These are phyloP conservation scores for Kuraishia hungarica DNA, from an alignment of 805 yeast genomes.

Conservation along the genomic window DNA sequence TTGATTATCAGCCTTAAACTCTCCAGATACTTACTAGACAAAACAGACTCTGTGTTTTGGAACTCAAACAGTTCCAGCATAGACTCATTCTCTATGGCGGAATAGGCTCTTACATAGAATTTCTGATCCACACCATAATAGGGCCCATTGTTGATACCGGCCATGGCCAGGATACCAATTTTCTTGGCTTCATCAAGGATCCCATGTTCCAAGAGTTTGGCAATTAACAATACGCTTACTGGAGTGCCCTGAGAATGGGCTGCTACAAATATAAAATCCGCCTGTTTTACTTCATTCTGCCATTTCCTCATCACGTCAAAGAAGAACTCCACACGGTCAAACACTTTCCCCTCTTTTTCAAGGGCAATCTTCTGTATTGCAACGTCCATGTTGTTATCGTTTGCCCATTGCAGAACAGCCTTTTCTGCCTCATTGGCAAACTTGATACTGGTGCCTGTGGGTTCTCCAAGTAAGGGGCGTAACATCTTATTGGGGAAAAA, in stretches of 20 bases:
- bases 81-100: conserved; percentile 85
- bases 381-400: conserved; percentile 30
- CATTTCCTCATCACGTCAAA: conserved; percentile 64
- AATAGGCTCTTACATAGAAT: conserved; percentile 76
- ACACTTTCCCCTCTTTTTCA: conserved; percentile 88
- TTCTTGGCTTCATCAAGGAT: conserved; percentile 32
- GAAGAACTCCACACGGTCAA: conserved; percentile 78
- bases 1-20: conserved; percentile 56
- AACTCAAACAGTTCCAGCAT: conserved; percentile 81
- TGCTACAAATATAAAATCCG: conserved; percentile 87
- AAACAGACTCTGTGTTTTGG: conserved; percentile 65
- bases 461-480: conserved; percentile 85
- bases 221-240: conserved; percentile 73
- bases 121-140: conserved; percentile 84
- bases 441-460: conserved; percentile 89
- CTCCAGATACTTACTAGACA: conserved; percentile 62
- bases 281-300: conserved; percentile 33
- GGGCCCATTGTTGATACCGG: conserved; percentile 93
- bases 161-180: conserved; percentile 84
- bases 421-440: conserved; percentile 88
- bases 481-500: conserved; percentile 86
- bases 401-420: conserved; percentile 63
- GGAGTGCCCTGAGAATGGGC: conserved; percentile 97
- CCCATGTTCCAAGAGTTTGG: conserved; percentile 61
- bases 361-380: conserved; percentile 85